These are phyloP conservation scores for Russula sp. DNA, from an alignment of 768 basidiomycete species.

Conservation along the genomic window DNA sequence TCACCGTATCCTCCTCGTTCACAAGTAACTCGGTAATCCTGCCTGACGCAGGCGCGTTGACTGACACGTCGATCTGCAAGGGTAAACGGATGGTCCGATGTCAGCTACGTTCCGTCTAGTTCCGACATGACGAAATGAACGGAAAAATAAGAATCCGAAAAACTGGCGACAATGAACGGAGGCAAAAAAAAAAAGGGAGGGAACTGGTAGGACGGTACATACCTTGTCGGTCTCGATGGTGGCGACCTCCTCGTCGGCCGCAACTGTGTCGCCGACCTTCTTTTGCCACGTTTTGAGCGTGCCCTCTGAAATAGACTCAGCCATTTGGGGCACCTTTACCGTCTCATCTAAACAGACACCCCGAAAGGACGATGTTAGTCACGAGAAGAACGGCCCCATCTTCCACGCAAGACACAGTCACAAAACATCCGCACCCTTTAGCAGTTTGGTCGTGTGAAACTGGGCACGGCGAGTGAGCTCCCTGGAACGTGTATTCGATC, in stretches of 20 bases:
- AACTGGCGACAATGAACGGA: not conserved
- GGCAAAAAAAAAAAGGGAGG: not conserved
- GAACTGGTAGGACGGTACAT: conserved; percentile 25
- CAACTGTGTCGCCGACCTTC: conserved; percentile 86
- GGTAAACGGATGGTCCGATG: not conserved
- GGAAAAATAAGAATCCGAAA: conserved; percentile 8
- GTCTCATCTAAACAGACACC: conserved; percentile 60
- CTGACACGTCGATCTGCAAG: conserved; percentile 89
- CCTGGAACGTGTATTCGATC: conserved; percentile 38
- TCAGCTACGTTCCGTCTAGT: not conserved
- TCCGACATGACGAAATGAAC: not conserved
- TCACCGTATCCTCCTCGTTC: conserved; percentile 90
- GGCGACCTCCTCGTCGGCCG: conserved; percentile 92
- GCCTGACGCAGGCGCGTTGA: conserved; percentile 88
- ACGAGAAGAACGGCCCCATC: conserved; percentile 12
- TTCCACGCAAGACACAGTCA: not conserved
- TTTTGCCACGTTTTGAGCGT: conserved; percentile 94
- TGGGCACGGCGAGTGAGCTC: conserved; percentile 51
- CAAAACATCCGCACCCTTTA: conserved; percentile 53
- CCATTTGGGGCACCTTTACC: conserved; percentile 95
- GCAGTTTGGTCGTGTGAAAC: conserved; percentile 67
- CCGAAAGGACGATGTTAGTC: conserved; percentile 9
- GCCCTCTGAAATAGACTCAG: conserved; percentile 97
- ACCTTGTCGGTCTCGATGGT: conserved; percentile 99
- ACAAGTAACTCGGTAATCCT: conserved; percentile 84